A percentile compares a stretch with the other conserved stretches of the same genome.
Conservation (phyloP, 495 filamentous ascomycete genomes). For the Penicillium lividum region DNA sequence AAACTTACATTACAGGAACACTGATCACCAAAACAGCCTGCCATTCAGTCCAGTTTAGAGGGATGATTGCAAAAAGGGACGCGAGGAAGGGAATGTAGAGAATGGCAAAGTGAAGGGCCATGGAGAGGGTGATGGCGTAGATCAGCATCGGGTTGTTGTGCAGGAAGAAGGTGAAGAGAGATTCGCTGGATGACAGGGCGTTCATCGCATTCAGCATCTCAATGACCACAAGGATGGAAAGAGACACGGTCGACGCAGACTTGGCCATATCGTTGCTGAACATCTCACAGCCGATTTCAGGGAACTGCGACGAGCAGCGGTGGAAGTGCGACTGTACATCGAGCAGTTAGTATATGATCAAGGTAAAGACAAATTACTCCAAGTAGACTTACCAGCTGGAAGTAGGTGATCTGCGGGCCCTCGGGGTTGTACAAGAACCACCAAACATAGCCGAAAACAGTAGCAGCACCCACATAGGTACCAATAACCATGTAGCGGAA, state of each 20-base stretch:
- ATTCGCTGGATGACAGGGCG: slow-evolving; percentile 92
- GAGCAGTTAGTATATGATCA: slow-evolving; percentile 15
- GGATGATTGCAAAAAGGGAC: slow-evolving; percentile 85
- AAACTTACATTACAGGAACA: slow-evolving; percentile 87
- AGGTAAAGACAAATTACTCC: neutral
- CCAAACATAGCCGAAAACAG: slow-evolving; percentile 97
- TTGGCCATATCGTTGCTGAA: slow-evolving; percentile 88
- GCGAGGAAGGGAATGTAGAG: slow-evolving; percentile 93
- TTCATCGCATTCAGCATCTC: slow-evolving; percentile 99
- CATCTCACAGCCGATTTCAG: slow-evolving; percentile 92
- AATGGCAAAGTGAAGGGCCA: slow-evolving; percentile 92
- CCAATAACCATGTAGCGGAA: slow-evolving; percentile 98
- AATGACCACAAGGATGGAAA: slow-evolving; percentile 92
- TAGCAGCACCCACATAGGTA: slow-evolving; percentile 90
- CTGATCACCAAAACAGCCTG: slow-evolving; percentile 87
- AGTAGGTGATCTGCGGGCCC: slow-evolving; percentile 91
- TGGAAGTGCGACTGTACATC: slow-evolving; percentile 77
- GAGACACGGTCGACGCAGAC: slow-evolving; percentile 90
- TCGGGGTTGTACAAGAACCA: slow-evolving; percentile 97
- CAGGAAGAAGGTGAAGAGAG: slow-evolving; percentile 86
- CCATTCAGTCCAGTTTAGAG: slow-evolving; percentile 89
- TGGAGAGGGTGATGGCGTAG: slow-evolving; percentile 91
- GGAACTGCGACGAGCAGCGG: slow-evolving; percentile 80
- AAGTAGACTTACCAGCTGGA: slow-evolving; percentile 64
- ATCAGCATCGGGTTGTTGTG: slow-evolving; percentile 98